Percentiles rank a stretch among this genome's conserved stretches.
These are phyloP conservation scores for Populus tomentosa DNA, from an alignment of 441 rosid species.

Conservation along the genomic window DNA sequence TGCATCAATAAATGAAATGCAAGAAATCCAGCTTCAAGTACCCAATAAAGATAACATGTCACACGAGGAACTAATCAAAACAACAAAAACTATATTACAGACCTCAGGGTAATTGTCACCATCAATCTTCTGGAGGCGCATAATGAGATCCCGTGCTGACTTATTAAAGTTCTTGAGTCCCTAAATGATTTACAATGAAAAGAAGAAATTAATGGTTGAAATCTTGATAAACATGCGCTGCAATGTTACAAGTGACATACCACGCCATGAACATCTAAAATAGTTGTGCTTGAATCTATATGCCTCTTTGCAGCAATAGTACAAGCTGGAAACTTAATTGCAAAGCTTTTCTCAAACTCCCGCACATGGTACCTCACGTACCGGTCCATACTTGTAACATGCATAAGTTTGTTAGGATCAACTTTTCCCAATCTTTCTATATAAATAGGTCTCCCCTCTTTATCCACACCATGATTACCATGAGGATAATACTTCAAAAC, in stretches of 20 bases:
- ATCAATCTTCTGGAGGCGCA: constrained; percentile 85
- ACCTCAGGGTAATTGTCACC: constrained; percentile 99
- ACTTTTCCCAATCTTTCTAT: constrained; percentile 94
- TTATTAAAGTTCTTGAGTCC: constrained; percentile 88
- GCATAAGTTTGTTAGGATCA: constrained; percentile 90
- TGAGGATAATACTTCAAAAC: constrained; percentile 91
- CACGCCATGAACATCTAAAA: constrained; percentile 98
- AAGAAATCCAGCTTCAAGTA: constrained; percentile 5
- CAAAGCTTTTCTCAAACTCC: constrained; percentile 89
- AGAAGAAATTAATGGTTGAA: constrained; percentile 7
- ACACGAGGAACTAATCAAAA: background rate
- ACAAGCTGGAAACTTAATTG: constrained; percentile 92
- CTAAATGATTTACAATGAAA: constrained; percentile 33
- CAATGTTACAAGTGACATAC: constrained; percentile 39
- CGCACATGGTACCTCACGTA: constrained; percentile 85
- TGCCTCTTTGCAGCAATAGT: constrained; percentile 91
- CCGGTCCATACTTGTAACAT: constrained; percentile 85
- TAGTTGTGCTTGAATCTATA: constrained; percentile 92
- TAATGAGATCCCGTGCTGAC: constrained; percentile 88
- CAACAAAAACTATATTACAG: background rate
- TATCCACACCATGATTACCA: constrained; percentile 95
- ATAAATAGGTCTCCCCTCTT: constrained; percentile 92
- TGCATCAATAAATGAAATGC: constrained; percentile 18
- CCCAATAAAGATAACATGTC: background rate
- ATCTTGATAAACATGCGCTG: background rate